Percentiles rank a stretch among this genome's conserved stretches.
Evolutionary conservation across 2,329 filamentous ascomycete genomes (phyloP).

Genomic region (Colletotrichum incanum): DNA sequence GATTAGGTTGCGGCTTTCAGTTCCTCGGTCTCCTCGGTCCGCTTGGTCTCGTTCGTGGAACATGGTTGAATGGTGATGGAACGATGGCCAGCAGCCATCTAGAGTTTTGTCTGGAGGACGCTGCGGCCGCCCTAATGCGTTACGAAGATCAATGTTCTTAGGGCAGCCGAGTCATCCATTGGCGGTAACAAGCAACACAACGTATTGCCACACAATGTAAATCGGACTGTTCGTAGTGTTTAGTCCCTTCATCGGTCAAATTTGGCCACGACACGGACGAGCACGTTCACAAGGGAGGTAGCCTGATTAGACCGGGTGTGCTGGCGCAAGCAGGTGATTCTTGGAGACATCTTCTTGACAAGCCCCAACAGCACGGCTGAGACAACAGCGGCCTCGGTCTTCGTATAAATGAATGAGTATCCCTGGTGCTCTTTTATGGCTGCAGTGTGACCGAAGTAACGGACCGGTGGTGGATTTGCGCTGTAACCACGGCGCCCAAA

Average conservation of each 20-base stretch:
- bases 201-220: too few relatives aligned
- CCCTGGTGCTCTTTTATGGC: background rate
- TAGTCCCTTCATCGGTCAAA: constrained; percentile 15
- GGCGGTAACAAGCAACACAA: background rate
- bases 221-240: background rate
- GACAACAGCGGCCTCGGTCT: constrained; percentile 24
- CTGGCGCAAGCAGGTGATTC: constrained; percentile 7
- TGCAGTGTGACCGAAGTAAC: constrained; percentile 13
- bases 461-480: background rate
- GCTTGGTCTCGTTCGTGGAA: constrained; percentile 14
- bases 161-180: background rate
- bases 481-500: background rate
- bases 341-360: background rate
- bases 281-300: background rate
- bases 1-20: constrained; percentile 13
- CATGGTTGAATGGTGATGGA: background rate
- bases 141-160: background rate
- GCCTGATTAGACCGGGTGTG: background rate
- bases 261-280: background rate
- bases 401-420: background rate
- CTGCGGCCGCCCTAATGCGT: background rate
- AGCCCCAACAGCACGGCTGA: constrained; percentile 2
- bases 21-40: constrained; percentile 1
- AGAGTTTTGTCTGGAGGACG: constrained; percentile 1
- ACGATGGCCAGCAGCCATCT: background rate